Evolutionary conservation across 1,139 yeast genomes (phyloP).

Genomic region (Diutina pseudorugosa): DNA sequence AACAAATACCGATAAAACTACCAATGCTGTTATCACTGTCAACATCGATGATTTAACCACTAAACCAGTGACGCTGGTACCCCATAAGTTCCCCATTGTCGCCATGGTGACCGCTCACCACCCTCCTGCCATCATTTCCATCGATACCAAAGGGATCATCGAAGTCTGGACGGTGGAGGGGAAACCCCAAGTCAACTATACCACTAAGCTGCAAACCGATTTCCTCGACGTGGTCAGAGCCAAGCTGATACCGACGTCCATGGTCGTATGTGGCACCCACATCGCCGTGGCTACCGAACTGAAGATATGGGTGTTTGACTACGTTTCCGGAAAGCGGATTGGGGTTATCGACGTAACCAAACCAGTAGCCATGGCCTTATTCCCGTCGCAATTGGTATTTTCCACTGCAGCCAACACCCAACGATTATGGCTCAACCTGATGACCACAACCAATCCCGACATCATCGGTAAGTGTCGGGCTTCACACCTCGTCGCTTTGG

Average conservation of each 20-base stretch:
- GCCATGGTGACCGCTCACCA: background rate
- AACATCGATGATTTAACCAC: background rate
- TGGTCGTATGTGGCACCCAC: constrained; percentile 15
- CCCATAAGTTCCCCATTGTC: background rate
- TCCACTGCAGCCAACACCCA: constrained; percentile 23
- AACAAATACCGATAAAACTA: background rate
- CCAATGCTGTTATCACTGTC: background rate
- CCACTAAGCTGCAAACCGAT: constrained; percentile 30
- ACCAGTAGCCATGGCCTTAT: constrained; percentile 10
- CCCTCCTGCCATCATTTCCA: constrained; percentile 19
- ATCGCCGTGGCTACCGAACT: constrained; percentile 16
- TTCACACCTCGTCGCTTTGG: constrained; percentile 9
- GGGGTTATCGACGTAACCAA: background rate
- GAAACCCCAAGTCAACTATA: constrained; percentile 15
- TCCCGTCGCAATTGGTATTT: constrained; percentile 11
- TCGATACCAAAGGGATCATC: constrained; percentile 27
- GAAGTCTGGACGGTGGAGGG: constrained; percentile 27
- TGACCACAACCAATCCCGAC: background rate
- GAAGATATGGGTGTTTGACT: constrained; percentile 19
- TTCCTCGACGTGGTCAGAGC: constrained; percentile 25
- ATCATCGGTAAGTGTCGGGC: background rate
- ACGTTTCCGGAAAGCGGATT: constrained; percentile 21
- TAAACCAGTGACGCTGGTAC: background rate
- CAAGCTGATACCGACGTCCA: constrained; percentile 14
- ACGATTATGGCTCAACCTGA: background rate